phyloP scores from a whole-genome alignment of 441 rosid species.

The Eutrema salsugineum region DNA sequence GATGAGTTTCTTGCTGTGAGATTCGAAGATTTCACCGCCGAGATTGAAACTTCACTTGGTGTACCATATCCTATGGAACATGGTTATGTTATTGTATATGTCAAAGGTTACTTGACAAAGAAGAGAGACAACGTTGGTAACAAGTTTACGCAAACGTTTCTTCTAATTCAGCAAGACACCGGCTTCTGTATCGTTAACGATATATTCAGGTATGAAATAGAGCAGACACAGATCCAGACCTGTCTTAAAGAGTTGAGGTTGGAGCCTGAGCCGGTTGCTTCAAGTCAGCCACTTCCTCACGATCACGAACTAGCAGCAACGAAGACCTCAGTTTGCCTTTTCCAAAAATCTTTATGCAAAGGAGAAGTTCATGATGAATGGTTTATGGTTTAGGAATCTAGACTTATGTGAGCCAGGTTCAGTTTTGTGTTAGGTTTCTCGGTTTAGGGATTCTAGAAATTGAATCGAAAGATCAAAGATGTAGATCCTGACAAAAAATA shows the following conservation, averaged over 20 bases:
- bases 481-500: no score
- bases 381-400: neutral
- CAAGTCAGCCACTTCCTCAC: neutral
- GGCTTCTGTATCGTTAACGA: constrained; percentile 8
- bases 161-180: neutral
- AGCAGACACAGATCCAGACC: neutral
- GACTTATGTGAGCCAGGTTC: neutral
- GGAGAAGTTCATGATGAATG: constrained; percentile 2
- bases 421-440: neutral
- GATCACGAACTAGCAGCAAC: neutral
- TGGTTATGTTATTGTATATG: constrained; percentile 11
- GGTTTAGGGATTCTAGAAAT: neutral
- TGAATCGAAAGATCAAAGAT: neutral
- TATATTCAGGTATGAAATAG: constrained; percentile 7
- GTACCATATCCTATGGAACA: neutral
- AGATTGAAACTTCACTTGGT: constrained; percentile 17
- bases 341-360: neutral
- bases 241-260: neutral
- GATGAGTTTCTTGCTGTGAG: constrained; percentile 13
- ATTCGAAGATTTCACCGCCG: constrained; percentile 4
- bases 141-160: constrained; percentile 18
- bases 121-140: constrained; percentile 7
- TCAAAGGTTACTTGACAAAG: constrained; percentile 3
- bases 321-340: neutral
- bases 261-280: neutral